Conservation (phyloP, 495 filamentous ascomycete species). For the Penicillium salamii region DNA sequence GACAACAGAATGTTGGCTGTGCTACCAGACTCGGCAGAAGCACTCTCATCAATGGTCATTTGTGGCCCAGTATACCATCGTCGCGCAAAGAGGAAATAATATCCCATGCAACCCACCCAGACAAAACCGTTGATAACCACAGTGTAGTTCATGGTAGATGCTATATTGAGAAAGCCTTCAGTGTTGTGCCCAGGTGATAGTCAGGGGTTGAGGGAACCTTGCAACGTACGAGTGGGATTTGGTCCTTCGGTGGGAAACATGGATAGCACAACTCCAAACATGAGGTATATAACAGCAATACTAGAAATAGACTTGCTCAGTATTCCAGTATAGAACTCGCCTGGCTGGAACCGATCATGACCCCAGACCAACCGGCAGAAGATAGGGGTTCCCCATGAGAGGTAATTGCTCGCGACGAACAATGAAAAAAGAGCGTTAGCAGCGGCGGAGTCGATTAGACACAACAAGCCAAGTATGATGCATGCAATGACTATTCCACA, state of each 20-base stretch:
- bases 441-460: constrained; percentile 56
- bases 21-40: constrained; percentile 2
- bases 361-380: constrained; percentile 63
- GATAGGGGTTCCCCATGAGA: constrained; percentile 63
- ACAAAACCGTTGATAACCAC: constrained; percentile 63
- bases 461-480: constrained; percentile 57
- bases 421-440: constrained; percentile 61
- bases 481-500: constrained; percentile 56
- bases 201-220: not conserved
- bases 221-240: constrained; percentile 45
- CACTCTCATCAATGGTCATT: constrained; percentile 55
- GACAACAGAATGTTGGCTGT: no score
- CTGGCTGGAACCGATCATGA: constrained; percentile 54
- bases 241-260: constrained; percentile 62
- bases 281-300: constrained; percentile 51
- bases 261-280: constrained; percentile 53
- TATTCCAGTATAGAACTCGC: constrained; percentile 37
- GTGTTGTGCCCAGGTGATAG: no score
- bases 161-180: constrained; percentile 18
- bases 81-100: constrained; percentile 62
- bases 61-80: constrained; percentile 75
- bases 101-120: constrained; percentile 58
- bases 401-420: constrained; percentile 57
- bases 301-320: constrained; percentile 53
- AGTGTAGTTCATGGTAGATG: constrained; percentile 63